A percentile compares a stretch with the other conserved stretches of the same genome.
These are phyloP conservation scores for Austropuccinia psidii DNA, from an alignment of 1,284 basidiomycete species.

Conservation along the genomic window DNA sequence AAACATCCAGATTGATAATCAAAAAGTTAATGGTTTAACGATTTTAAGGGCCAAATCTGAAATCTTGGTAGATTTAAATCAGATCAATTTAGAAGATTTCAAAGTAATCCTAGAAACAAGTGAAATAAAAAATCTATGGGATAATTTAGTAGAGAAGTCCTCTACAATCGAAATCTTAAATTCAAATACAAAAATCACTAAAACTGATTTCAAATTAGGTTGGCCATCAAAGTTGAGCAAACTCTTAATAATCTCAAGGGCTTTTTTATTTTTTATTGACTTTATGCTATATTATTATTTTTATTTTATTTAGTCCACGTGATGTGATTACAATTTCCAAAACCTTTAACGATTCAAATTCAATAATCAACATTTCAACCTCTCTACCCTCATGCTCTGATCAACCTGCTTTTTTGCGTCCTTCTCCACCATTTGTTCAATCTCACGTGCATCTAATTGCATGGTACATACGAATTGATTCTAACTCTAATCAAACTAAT, in stretches of 20 bases:
- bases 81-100: slow-evolving; percentile 18
- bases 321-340: slow-evolving; percentile 89
- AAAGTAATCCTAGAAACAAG: slow-evolving; percentile 21
- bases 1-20: too few relatives aligned
- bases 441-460: slow-evolving; percentile 81
- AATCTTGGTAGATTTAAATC: neutral
- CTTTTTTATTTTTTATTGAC: too few relatives aligned
- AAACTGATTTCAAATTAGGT: slow-evolving; percentile 36
- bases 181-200: slow-evolving; percentile 26
- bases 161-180: slow-evolving; percentile 23
- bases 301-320: slow-evolving; percentile 62
- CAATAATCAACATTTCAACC: slow-evolving; percentile 84
- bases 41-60: too few relatives aligned
- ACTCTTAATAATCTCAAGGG: too few relatives aligned
- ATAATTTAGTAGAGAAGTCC: slow-evolving; percentile 32
- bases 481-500: neutral
- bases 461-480: slow-evolving; percentile 70
- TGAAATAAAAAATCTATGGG: slow-evolving; percentile 25
- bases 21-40: too few relatives aligned
- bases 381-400: slow-evolving; percentile 87
- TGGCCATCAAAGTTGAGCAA: slow-evolving; percentile 38
- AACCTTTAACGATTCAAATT: slow-evolving; percentile 68
- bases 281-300: too few relatives aligned
- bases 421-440: slow-evolving; percentile 87
- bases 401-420: slow-evolving; percentile 85